Conservation (phyloP, 192 early-diverging fungal genomes). For the Umbelopsis isabellina region DNA sequence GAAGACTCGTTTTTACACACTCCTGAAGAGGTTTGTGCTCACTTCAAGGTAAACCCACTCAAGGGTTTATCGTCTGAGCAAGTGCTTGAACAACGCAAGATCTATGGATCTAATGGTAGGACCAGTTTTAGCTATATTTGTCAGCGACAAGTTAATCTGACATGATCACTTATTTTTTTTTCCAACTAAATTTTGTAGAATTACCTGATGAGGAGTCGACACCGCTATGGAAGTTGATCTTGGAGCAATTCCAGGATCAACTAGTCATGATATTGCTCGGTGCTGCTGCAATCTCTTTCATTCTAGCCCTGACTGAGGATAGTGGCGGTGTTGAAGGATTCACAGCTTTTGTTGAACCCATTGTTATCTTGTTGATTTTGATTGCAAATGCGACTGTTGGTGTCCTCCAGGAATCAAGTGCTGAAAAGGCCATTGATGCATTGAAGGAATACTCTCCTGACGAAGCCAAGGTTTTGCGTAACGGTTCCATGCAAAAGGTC, state of each 20-base stretch:
- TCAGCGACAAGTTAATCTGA: not conserved
- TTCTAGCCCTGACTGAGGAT: conserved; percentile 89
- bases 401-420: conserved; percentile 94
- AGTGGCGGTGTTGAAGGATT: conserved; percentile 50
- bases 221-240: conserved; percentile 89
- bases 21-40: conserved; percentile 65
- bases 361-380: conserved; percentile 97
- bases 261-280: conserved; percentile 93
- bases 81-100: conserved; percentile 57
- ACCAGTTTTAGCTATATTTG: not conserved
- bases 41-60: conserved; percentile 66
- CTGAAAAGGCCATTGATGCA: conserved; percentile 98
- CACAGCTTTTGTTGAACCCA: conserved; percentile 97
- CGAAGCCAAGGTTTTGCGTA: conserved; percentile 88
- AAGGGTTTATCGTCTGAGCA: conserved; percentile 72
- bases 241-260: conserved; percentile 99
- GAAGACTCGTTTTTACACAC: conserved; percentile 66
- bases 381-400: conserved; percentile 98
- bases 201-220: conserved; percentile 90
- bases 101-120: conserved; percentile 82
- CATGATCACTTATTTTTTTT: not conserved
- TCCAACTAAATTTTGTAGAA: conserved; percentile 48
- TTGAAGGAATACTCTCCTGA: conserved; percentile 96
- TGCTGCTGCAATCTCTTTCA: conserved; percentile 92
- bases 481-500: conserved; percentile 69